Percentiles rank a stretch among this genome's conserved stretches.
These are phyloP conservation scores for Barnettozyma populi DNA, from an alignment of 805 yeast species.

Conservation along the genomic window DNA sequence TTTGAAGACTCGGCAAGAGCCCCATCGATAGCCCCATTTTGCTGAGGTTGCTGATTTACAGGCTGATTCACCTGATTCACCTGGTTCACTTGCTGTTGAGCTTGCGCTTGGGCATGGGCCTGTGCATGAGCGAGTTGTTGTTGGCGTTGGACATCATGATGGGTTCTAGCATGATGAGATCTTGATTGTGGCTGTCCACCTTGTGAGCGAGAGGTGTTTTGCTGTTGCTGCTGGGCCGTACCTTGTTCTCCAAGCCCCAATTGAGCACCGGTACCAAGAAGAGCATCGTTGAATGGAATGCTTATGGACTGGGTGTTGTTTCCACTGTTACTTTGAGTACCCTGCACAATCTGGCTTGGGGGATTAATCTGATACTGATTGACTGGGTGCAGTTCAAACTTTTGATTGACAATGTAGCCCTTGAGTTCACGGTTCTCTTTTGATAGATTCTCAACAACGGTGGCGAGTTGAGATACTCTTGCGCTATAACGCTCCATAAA, in stretches of 20 bases:
- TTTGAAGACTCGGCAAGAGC: constrained; percentile 17
- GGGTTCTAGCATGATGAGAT: constrained; percentile 17
- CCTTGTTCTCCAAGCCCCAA: constrained; percentile 3
- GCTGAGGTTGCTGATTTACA: constrained; percentile 4
- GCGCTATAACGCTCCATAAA: constrained; percentile 20
- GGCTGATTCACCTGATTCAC: constrained; percentile 7
- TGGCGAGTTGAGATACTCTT: constrained; percentile 18
- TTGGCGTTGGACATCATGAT: constrained; percentile 11
- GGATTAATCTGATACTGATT: constrained; percentile 25
- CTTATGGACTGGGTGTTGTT: constrained; percentile 13
- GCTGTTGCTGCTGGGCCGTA: constrained; percentile 18
- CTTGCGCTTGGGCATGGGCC: constrained; percentile 10
- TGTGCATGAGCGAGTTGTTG: constrained; percentile 14
- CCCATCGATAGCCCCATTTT: constrained; percentile 16
- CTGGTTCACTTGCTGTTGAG: constrained; percentile 10
- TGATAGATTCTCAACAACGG: constrained; percentile 21
- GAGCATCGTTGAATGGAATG: constrained; percentile 10
- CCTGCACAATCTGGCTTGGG: constrained; percentile 7
- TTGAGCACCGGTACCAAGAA: constrained; percentile 5
- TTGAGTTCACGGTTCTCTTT: constrained; percentile 26
- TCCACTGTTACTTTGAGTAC: constrained; percentile 8
- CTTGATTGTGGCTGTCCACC: constrained; percentile 18
- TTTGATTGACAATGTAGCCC: constrained; percentile 17
- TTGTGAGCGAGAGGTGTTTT: constrained; percentile 1
- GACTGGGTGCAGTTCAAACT: constrained; percentile 26